phyloP scores from a whole-genome alignment of 192 early-diverging fungal species.

The Coemansia sp. region DNA sequence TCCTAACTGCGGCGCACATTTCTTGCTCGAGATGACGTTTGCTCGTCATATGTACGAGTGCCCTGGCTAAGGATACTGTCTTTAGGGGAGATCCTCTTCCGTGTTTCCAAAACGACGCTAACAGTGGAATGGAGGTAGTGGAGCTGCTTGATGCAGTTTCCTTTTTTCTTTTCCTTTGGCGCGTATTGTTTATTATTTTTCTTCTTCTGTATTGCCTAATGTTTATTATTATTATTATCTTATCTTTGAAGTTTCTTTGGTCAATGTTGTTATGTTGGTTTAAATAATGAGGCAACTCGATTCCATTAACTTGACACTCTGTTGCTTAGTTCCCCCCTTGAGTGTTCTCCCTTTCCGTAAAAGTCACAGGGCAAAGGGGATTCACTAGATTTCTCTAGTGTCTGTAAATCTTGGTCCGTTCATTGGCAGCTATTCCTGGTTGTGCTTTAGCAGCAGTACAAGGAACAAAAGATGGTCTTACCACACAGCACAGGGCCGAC shows the following conservation, averaged over 20 bases:
- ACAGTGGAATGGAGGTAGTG: neutral
- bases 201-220: slow-evolving; percentile 4
- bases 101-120: neutral
- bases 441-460: neutral
- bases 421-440: neutral
- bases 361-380: neutral
- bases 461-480: neutral
- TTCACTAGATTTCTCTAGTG: neutral
- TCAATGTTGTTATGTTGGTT: neutral
- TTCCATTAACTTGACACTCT: neutral
- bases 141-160: neutral
- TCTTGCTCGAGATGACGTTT: slow-evolving; percentile 56
- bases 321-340: neutral
- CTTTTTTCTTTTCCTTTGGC: neutral
- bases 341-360: neutral
- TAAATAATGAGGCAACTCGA: neutral
- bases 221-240: neutral
- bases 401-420: neutral
- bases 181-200: slow-evolving; percentile 8
- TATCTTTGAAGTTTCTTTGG: neutral
- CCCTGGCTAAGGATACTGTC: slow-evolving; percentile 7
- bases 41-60: slow-evolving; percentile 57
- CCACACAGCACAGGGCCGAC: neutral
- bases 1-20: slow-evolving; percentile 55
- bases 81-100: neutral